Percentiles rank a stretch among this genome's conserved stretches.
These are phyloP conservation scores for Geranomyces variabilis DNA, from an alignment of 192 early-diverging fungal species.

Conservation along the genomic window DNA sequence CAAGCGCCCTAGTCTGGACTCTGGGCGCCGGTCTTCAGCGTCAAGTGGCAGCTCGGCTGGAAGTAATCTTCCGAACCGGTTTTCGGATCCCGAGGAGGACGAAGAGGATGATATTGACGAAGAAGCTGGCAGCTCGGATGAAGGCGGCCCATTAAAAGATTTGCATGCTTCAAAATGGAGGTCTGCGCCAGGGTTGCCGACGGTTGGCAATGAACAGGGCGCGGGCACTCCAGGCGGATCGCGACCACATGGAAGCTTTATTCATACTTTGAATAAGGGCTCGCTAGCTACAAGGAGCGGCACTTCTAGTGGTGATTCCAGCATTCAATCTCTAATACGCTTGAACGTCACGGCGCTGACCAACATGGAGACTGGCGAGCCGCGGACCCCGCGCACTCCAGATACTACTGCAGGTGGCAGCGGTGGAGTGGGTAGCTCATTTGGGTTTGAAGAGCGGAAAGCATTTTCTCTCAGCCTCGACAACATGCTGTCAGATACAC, in stretches of 20 bases:
- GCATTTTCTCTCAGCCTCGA: not conserved
- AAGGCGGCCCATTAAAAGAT: not conserved
- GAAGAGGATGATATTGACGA: not conserved
- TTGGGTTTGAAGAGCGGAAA: not conserved
- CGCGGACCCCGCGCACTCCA: not conserved
- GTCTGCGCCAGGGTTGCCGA: not conserved
- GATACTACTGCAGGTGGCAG: too few relatives aligned
- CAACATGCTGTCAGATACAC: not conserved
- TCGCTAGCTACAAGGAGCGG: not conserved
- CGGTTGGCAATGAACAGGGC: not conserved
- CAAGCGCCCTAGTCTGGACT: too few relatives aligned
- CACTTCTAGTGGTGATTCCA: conserved; percentile 6
- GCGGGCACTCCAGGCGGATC: not conserved
- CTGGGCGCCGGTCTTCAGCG: too few relatives aligned
- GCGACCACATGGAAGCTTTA: too few relatives aligned
- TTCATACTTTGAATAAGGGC: not conserved
- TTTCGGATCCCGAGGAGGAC: not conserved
- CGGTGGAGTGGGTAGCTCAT: not conserved
- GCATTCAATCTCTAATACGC: conserved; percentile 16
- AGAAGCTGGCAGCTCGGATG: not conserved
- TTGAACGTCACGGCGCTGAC: conserved; percentile 23
- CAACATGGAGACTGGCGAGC: conserved; percentile 15
- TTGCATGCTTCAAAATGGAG: conserved; percentile 4
- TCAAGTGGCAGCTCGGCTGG: too few relatives aligned
- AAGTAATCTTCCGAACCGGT: not conserved